These are phyloP conservation scores for Parafenestella ontariensis DNA, from an alignment of 2,329 filamentous ascomycete species.

Conservation along the genomic window DNA sequence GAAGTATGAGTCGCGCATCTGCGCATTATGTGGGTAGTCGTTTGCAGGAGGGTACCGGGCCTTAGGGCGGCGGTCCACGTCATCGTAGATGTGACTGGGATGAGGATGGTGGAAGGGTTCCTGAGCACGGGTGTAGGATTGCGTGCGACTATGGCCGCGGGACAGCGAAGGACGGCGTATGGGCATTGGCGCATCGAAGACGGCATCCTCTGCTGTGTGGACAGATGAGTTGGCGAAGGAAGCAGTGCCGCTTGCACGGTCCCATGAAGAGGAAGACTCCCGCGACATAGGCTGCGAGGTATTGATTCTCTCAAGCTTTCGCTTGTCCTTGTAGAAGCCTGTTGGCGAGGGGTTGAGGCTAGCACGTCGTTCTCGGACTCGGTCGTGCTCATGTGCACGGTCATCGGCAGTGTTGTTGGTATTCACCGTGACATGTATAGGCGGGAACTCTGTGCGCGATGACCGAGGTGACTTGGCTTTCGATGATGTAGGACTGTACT, in stretches of 20 bases:
- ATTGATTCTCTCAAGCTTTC: conserved; percentile 12
- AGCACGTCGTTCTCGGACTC: conserved; percentile 13
- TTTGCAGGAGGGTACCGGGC: conserved; percentile 7
- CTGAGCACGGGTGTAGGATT: conserved; percentile 1
- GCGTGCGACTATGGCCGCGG: conserved; percentile 2
- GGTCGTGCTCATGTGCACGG: conserved; percentile 13
- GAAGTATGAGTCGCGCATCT: conserved; percentile 6
- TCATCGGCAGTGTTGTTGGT: conserved; percentile 14
- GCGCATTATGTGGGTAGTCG: conserved; percentile 10
- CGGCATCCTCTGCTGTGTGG: conserved; percentile 26
- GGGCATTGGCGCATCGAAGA: conserved; percentile 23
- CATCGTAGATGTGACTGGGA: conserved; percentile 15
- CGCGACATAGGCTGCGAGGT: conserved; percentile 24
- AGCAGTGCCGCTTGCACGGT: conserved; percentile 30
- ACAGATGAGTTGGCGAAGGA: conserved; percentile 27
- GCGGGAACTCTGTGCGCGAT: conserved; percentile 18
- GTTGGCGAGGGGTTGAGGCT: conserved; percentile 15
- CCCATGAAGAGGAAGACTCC: conserved; percentile 25
- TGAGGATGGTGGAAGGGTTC: conserved; percentile 5
- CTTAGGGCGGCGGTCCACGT: conserved; percentile 5
- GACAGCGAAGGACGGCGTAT: conserved; percentile 2
- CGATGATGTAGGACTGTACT: conserved; percentile 21
- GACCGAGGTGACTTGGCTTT: conserved; percentile 25
- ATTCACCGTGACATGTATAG: conserved; percentile 32
- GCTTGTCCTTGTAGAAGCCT: conserved; percentile 13